Evolutionary conservation across 1,284 basidiomycete genomes (phyloP).

Genomic region (Melampsora larici-populina): DNA sequence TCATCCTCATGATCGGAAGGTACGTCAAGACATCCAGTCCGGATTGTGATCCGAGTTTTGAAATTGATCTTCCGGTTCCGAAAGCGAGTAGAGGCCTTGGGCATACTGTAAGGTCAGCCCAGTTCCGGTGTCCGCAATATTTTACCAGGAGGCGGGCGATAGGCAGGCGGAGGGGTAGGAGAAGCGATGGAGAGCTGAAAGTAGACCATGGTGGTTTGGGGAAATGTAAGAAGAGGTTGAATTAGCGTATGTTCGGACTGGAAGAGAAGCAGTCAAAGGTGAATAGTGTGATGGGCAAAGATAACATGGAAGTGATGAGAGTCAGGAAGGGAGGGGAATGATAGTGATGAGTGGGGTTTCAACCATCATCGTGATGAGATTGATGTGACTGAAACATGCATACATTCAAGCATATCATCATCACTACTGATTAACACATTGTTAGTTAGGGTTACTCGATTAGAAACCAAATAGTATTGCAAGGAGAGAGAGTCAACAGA

Average conservation of each 20-base stretch:
- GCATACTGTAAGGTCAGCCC: slow-evolving; percentile 15
- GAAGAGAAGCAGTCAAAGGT: background rate
- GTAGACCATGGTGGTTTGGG: background rate
- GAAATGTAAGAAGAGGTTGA: background rate
- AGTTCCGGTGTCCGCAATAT: background rate
- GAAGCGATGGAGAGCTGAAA: background rate
- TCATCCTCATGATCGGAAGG: slow-evolving; percentile 47
- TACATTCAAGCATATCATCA: background rate
- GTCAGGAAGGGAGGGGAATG: background rate
- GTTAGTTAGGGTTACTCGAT: background rate
- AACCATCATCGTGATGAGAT: background rate
- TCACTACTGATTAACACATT: background rate
- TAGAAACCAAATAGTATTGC: background rate
- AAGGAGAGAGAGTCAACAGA: background rate
- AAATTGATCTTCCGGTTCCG: slow-evolving; percentile 53
- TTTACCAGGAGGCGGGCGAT: background rate
- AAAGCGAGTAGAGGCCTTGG: slow-evolving; percentile 49
- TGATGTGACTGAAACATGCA: background rate
- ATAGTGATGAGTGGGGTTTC: background rate
- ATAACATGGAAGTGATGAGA: background rate
- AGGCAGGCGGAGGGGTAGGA: background rate
- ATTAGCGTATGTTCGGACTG: background rate
- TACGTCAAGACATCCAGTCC: slow-evolving; percentile 47
- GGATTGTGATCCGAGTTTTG: slow-evolving; percentile 51
- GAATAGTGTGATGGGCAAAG: background rate